Conservation (phyloP, 345 rosid genomes). For the Brassica nigra region DNA sequence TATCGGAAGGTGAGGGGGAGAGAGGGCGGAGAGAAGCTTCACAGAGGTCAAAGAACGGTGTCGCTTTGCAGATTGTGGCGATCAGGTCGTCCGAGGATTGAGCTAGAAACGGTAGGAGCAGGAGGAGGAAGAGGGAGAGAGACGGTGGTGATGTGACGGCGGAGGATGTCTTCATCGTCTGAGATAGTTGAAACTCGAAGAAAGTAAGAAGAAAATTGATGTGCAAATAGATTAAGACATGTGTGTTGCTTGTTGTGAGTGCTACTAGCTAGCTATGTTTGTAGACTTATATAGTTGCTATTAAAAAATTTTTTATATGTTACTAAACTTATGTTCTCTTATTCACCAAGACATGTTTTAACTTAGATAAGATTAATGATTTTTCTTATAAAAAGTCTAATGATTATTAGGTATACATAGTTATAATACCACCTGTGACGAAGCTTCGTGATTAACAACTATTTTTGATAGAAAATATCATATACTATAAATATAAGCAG, state of each 20-base stretch:
- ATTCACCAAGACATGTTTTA: neutral
- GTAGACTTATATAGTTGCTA: constrained; percentile 25
- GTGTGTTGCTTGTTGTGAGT: neutral
- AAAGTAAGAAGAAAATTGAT: neutral
- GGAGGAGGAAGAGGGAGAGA: constrained; percentile 29
- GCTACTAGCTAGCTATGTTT: constrained; percentile 24
- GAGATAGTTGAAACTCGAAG: neutral
- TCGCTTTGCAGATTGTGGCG: constrained; percentile 62
- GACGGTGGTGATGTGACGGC: constrained; percentile 16
- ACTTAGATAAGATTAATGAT: neutral
- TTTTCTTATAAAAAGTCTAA: neutral
- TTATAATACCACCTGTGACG: constrained; percentile 28
- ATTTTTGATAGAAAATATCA: constrained; percentile 16
- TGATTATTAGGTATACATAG: neutral
- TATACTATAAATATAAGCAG: neutral
- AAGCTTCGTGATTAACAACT: constrained; percentile 30
- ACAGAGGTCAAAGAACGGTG: constrained; percentile 73
- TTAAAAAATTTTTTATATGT: neutral
- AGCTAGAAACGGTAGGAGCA: constrained; percentile 15
- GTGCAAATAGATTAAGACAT: neutral
- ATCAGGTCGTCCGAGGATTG: constrained; percentile 45
- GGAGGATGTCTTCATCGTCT: constrained; percentile 33
- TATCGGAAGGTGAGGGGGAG: constrained; percentile 38
- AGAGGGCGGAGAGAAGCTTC: constrained; percentile 49
- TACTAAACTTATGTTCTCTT: neutral